Evolutionary conservation across 2,329 filamentous ascomycete species (phyloP), one percentile per base, ranked within the genome.

Genomic region (Cladophialophora psammophila): DNA sequence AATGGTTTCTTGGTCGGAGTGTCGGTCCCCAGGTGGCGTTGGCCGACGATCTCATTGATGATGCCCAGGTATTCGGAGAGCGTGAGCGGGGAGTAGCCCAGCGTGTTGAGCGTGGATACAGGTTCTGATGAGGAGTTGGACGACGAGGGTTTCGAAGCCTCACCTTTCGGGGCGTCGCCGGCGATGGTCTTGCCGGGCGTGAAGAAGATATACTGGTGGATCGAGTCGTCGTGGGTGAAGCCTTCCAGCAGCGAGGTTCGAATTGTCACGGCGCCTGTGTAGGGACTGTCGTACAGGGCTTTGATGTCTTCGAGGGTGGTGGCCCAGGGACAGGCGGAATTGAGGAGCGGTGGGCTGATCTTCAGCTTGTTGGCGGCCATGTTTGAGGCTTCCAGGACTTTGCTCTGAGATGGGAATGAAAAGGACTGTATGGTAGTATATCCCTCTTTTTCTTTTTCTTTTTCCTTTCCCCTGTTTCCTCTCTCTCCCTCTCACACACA

Each of bases 251-350:
- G 83, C 2, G 87, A 87, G 0, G 91, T 94, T 12, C 91, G 84
- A 2, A 88, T 91, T 1, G 91, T 94, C 36, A 94, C 86, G 13
- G 90, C 91, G 66, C 91, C 91, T 0, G 89, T 93, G 61, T 86
- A 80, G 0, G 85, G 81, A 58, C 83, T 88, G 35, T 80, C 75
- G 74, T 91, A 91, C 6, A 94, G 85, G 1, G 79, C 78, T 45
- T 80, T 76, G 3, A 94, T 84, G 69, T 93, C 86, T 4, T 84
- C 81, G 5, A 85, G 77, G 2, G 85, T 87, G 0, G 90, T 92
- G 32, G 91, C 90, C 91, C 91, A 93, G 0, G 91, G 91, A 58
- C 87, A 90, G 35, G 91, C 87, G 0, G 90, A 91, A 78, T 94
- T 94, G 70, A 93, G 81, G 6, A 94, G 81, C 0, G 90, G 90